Evolutionary conservation across 352 stramenopile species (phyloP), one percentile per base, ranked within the genome.

Genomic region (Thalassiosira allenii): DNA sequence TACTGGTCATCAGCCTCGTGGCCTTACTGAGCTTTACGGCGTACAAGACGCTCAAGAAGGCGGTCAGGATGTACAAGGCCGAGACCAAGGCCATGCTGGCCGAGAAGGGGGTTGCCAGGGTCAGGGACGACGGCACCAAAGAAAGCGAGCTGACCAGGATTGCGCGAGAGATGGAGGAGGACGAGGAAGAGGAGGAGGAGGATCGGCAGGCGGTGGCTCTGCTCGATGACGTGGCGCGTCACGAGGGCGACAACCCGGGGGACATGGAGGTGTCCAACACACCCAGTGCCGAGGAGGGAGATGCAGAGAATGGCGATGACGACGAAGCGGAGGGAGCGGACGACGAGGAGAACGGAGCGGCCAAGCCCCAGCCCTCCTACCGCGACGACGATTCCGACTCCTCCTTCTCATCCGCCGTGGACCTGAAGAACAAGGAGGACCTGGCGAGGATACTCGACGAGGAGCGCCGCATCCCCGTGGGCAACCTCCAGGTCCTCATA

Each of bases 1-100:
- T 98, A 32, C 79, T 98, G 9, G 94, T 92, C 32, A 79, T 97
- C 0, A 64, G 96, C 27, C 87, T 98, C 4, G 94, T 98, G 0
- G 23, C 96, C 1, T 71, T 98, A 6, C 81, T 98, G 20, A 93
- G 81, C 27, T 77, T 91, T 23, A 97, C 95, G 11, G 93, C 94
- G 2, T 89, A 96, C 25, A 92, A 91, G 0, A 98, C 95, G 3
- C 57, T 98, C 0, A 88, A 91, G 33, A 98, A 98, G 74, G 96
- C 96, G 4, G 91, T 97, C 47, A 81, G 91, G 29, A 95, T 96
- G 40, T 95, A 96, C 14, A 88, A 91, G 52, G 95, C 95, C 33
- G 96, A 98, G 81, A 91, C 34, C 2, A 73, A 53, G 32, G 77
- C 53, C 74, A 85, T 81, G 84, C 81, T 79, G 61, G 85, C 25